phyloP scores from a whole-genome alignment of 177 flowering plant species.

The Telopea speciosissima region DNA sequence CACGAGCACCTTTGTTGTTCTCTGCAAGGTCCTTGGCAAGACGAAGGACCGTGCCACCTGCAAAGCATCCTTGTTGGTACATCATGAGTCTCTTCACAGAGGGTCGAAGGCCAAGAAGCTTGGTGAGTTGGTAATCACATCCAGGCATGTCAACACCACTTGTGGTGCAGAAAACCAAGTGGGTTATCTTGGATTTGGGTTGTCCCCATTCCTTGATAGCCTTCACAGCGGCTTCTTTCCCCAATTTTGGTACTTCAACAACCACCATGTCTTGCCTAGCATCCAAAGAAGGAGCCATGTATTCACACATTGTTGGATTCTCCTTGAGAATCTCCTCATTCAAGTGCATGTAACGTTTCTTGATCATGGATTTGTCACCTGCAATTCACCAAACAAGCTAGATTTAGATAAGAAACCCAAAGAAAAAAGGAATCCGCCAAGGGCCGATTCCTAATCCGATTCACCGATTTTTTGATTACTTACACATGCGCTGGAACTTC shows the following conservation, averaged over 20 bases:
- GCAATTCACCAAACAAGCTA: not conserved
- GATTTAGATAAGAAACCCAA: too few species aligned
- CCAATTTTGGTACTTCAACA: slow-evolving; percentile 12
- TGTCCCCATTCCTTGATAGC: slow-evolving; percentile 16
- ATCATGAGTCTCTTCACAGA: slow-evolving; percentile 14
- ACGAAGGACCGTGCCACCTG: slow-evolving; percentile 14
- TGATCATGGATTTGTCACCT: slow-evolving; percentile 13
- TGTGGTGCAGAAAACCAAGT: slow-evolving; percentile 13
- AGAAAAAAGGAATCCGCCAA: too few species aligned
- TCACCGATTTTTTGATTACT: too few species aligned
- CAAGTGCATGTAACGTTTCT: slow-evolving; percentile 8
- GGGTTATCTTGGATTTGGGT: slow-evolving; percentile 18
- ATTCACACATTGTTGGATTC: slow-evolving; percentile 8
- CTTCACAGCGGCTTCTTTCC: slow-evolving; percentile 11
- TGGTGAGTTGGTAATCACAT: slow-evolving; percentile 12
- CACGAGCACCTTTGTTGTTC: slow-evolving; percentile 14
- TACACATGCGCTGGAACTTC: slow-evolving; percentile 13
- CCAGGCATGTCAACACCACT: slow-evolving; percentile 14
- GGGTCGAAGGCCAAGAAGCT: slow-evolving; percentile 12
- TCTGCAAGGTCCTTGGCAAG: slow-evolving; percentile 15
- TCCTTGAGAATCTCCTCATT: slow-evolving; percentile 11
- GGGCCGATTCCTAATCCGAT: too few species aligned
- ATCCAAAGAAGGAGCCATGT: slow-evolving; percentile 11
- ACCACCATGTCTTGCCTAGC: slow-evolving; percentile 9
- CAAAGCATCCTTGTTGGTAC: slow-evolving; percentile 11